phyloP scores from a whole-genome alignment of 2,329 filamentous ascomycete species.

The Fusarium gaditjirri region DNA sequence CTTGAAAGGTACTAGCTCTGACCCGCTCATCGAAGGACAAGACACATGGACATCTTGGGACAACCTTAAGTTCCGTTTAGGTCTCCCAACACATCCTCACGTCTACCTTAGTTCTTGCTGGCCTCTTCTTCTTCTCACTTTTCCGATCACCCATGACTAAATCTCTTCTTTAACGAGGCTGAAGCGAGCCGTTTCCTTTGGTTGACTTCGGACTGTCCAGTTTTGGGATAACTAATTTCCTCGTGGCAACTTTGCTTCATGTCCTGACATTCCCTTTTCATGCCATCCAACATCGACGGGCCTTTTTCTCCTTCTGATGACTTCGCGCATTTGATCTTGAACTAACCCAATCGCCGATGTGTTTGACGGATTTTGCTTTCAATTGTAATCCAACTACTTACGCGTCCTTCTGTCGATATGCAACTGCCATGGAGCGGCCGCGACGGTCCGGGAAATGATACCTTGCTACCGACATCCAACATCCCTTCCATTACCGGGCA shows the following conservation, averaged over 20 bases:
- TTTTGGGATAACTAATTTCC: slow-evolving; percentile 3
- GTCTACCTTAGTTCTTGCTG: slow-evolving; percentile 28
- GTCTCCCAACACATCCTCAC: slow-evolving; percentile 21
- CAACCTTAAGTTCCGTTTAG: slow-evolving; percentile 21
- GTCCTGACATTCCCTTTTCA: slow-evolving; percentile 28
- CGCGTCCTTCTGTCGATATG: slow-evolving; percentile 46
- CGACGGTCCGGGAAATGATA: slow-evolving; percentile 46
- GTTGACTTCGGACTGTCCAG: slow-evolving; percentile 20
- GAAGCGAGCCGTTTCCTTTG: slow-evolving; percentile 22
- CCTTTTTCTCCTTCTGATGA: slow-evolving; percentile 38
- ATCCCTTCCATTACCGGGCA: slow-evolving; percentile 49
- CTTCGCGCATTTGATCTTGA: slow-evolving; percentile 34
- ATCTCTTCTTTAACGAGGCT: slow-evolving; percentile 8
- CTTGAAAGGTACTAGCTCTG: slow-evolving; percentile 43
- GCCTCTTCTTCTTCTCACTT: slow-evolving; percentile 26
- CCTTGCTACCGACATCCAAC: slow-evolving; percentile 50
- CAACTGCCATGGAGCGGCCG: slow-evolving; percentile 53
- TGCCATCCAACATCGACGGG: slow-evolving; percentile 1
- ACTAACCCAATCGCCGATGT: slow-evolving; percentile 35
- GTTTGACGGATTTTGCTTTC: slow-evolving; percentile 25
- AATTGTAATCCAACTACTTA: slow-evolving; percentile 31
- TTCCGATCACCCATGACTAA: slow-evolving; percentile 26
- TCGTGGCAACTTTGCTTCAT: slow-evolving; percentile 29
- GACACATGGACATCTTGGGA: slow-evolving; percentile 42
- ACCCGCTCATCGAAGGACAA: slow-evolving; percentile 38